phyloP scores from a whole-genome alignment of 2,329 filamentous ascomycete species.

The Botrytis elliptica region DNA sequence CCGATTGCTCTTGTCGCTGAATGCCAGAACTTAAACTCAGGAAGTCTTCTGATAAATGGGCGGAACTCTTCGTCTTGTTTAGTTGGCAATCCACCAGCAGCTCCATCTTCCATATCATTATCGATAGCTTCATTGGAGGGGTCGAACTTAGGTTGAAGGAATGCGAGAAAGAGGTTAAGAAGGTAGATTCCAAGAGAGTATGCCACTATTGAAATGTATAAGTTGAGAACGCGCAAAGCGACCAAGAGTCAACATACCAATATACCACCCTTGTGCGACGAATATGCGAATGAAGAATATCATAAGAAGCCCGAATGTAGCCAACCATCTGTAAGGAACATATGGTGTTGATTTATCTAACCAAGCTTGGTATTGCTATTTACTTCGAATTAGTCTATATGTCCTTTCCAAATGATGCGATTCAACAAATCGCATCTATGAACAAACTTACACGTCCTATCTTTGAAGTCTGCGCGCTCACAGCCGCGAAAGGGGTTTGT shows the following conservation, averaged over 20 bases:
- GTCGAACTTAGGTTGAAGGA: conserved; percentile 98
- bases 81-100: conserved; percentile 77
- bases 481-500: conserved; percentile 86
- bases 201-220: conserved; percentile 61
- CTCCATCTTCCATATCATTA: conserved; percentile 93
- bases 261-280: conserved; percentile 96
- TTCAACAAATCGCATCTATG: background rate
- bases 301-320: conserved; percentile 72
- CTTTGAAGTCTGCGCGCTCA: conserved; percentile 79
- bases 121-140: conserved; percentile 88
- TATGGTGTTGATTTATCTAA: conserved; percentile 92
- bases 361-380: conserved; percentile 86
- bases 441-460: conserved; percentile 62
- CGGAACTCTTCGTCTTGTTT: conserved; percentile 98
- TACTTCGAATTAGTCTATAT: background rate
- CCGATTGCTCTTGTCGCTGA: conserved; percentile 82
- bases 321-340: conserved; percentile 84
- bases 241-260: conserved; percentile 58
- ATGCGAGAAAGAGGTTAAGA: conserved; percentile 97
- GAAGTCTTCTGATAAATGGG: conserved; percentile 91
- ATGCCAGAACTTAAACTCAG: conserved; percentile 99
- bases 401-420: background rate
- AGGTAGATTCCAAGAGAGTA: conserved; percentile 99
- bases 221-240: background rate
- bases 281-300: conserved; percentile 89